phyloP scores from a whole-genome alignment of 345 rosid genomes.

The Rhodomyrtus tomentosa region DNA sequence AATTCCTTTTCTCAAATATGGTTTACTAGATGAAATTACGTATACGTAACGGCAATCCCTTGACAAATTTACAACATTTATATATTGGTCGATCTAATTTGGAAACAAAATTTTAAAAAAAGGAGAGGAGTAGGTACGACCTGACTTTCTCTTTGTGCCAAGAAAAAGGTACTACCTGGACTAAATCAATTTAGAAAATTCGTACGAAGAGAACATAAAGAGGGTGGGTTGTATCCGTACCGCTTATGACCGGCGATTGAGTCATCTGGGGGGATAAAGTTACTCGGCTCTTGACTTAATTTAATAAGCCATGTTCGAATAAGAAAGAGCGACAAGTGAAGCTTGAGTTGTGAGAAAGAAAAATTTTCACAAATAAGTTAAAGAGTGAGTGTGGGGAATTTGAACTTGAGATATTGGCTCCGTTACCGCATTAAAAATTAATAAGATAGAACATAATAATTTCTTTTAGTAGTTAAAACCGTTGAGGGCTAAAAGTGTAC shows the following conservation, averaged over 20 bases:
- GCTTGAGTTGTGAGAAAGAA: background rate
- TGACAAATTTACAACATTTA: background rate
- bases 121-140: background rate
- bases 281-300: background rate
- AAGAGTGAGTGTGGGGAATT: background rate
- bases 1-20: background rate
- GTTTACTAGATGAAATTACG: background rate
- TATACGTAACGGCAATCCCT: background rate
- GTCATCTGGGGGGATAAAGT: background rate
- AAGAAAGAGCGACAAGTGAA: background rate
- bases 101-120: too few species aligned
- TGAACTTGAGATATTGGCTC: background rate
- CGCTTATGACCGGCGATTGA: background rate
- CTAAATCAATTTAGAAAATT: background rate
- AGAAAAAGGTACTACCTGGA: background rate
- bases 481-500: background rate
- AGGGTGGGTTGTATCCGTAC: background rate
- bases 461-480: background rate
- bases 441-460: background rate
- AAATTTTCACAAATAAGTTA: background rate
- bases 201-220: background rate
- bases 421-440: background rate
- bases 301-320: background rate
- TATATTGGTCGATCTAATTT: background rate
- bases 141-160: background rate